A percentile compares a stretch with the other conserved stretches of the same genome.
Evolutionary conservation across 2,329 filamentous ascomycete genomes (phyloP).

Genomic region (Aspergillus calidoustus): DNA sequence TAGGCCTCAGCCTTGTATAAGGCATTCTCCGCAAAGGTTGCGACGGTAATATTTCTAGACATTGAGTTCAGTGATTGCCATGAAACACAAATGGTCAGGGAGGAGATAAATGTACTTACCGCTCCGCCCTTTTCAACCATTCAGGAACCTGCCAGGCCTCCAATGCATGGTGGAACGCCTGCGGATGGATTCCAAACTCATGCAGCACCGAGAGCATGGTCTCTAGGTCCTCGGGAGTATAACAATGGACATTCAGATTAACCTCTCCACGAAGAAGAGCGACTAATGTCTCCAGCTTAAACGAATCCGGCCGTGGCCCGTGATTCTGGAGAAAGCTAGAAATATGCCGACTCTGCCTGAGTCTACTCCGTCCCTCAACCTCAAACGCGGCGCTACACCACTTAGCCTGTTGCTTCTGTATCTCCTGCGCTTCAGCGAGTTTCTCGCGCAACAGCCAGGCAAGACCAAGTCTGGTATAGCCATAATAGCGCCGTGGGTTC

Average conservation of each 20-base stretch:
- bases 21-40: slow-evolving; percentile 71
- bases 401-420: background rate
- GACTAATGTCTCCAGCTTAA: slow-evolving; percentile 66
- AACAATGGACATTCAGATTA: slow-evolving; percentile 73
- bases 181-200: slow-evolving; percentile 70
- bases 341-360: background rate
- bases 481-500: slow-evolving; percentile 67
- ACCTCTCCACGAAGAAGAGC: slow-evolving; percentile 70
- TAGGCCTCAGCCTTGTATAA: slow-evolving; percentile 73
- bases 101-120: background rate
- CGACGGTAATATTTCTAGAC: slow-evolving; percentile 54
- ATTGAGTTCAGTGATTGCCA: too few relatives aligned
- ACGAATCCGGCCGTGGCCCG: slow-evolving; percentile 42
- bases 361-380: background rate
- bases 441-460: slow-evolving; percentile 65
- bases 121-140: background rate
- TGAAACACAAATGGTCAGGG: too few relatives aligned
- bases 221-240: slow-evolving; percentile 71
- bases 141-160: slow-evolving; percentile 37
- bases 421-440: background rate
- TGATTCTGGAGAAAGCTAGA: background rate
- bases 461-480: slow-evolving; percentile 67
- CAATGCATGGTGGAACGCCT: slow-evolving; percentile 73
- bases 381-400: background rate
- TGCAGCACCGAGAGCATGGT: slow-evolving; percentile 65